Evolutionary conservation across 306 rosid genomes (phyloP).

Genomic region (Inga laurina): DNA sequence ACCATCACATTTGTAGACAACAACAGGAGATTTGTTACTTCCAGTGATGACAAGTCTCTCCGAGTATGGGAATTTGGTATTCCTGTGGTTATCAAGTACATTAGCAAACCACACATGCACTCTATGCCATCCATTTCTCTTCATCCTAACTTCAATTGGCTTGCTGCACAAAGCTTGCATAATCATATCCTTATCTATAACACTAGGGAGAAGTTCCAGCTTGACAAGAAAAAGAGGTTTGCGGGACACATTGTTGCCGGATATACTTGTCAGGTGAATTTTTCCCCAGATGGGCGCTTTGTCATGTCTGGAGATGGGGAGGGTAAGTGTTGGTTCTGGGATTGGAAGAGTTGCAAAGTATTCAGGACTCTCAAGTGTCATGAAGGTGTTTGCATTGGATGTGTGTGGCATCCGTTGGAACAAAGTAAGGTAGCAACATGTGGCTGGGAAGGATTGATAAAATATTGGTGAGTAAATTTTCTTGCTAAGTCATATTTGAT

Average conservation of each 20-base stretch:
- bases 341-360: conserved; percentile 98
- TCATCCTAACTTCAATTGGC: conserved; percentile 93
- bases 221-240: conserved; percentile 95
- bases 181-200: conserved; percentile 95
- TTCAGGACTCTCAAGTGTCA: conserved; percentile 95
- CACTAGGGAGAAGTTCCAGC: conserved; percentile 97
- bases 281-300: conserved; percentile 94
- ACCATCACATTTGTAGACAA: conserved; percentile 97
- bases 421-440: conserved; percentile 98
- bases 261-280: conserved; percentile 91
- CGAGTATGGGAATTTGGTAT: conserved; percentile 98
- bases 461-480: conserved; percentile 76
- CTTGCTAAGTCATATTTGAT: conserved; percentile 4
- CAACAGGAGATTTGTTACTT: conserved; percentile 93
- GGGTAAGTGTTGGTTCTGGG: conserved; percentile 99
- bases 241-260: conserved; percentile 95
- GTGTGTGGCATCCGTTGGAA: conserved; percentile 92
- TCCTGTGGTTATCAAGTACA: conserved; percentile 96
- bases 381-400: conserved; percentile 91
- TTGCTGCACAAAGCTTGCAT: conserved; percentile 97
- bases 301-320: conserved; percentile 97
- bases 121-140: conserved; percentile 96
- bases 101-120: conserved; percentile 98
- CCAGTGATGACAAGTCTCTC: conserved; percentile 93
- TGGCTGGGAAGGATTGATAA: conserved; percentile 98